Evolutionary conservation across 495 filamentous ascomycete genomes (phyloP).

Genomic region (Margaritispora aquatica): DNA sequence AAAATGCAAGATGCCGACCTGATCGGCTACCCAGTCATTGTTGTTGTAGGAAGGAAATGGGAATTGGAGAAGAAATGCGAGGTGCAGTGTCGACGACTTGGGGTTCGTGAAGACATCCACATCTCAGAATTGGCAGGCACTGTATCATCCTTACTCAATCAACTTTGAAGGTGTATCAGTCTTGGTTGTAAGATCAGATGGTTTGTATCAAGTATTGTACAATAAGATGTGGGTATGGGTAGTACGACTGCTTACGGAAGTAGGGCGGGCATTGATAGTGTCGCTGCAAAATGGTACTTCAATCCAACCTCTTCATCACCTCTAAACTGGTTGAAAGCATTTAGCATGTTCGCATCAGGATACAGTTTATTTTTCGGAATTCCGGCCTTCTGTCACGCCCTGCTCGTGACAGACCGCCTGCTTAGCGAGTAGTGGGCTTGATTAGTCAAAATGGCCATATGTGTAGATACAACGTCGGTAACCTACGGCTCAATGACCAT

Average conservation of each 20-base stretch:
- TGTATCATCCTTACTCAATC: conserved; percentile 1
- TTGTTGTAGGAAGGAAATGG: conserved; percentile 76
- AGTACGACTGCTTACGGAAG: too few relatives aligned
- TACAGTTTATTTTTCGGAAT: background rate
- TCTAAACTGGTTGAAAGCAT: too few relatives aligned
- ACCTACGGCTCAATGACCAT: background rate
- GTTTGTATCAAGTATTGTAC: too few relatives aligned
- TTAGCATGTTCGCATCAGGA: too few relatives aligned
- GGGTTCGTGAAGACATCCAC: conserved; percentile 39
- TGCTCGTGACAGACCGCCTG: background rate
- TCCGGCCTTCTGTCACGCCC: background rate
- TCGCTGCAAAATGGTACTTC: too few relatives aligned
- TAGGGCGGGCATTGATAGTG: too few relatives aligned
- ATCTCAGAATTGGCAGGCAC: conserved; percentile 27
- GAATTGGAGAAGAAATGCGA: conserved; percentile 55
- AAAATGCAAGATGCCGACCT: conserved; percentile 85
- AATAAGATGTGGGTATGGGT: too few relatives aligned
- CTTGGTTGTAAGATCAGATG: too few relatives aligned
- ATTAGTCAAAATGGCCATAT: too few relatives aligned
- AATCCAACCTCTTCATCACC: too few relatives aligned
- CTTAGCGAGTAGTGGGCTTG: background rate
- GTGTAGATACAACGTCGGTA: too few relatives aligned
- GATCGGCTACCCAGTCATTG: conserved; percentile 78
- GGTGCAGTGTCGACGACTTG: conserved; percentile 67
- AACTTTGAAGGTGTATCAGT: conserved; percentile 7